Conservation (phyloP, 1,139 yeast genomes). For the Saccharomyces hybrid region DNA sequence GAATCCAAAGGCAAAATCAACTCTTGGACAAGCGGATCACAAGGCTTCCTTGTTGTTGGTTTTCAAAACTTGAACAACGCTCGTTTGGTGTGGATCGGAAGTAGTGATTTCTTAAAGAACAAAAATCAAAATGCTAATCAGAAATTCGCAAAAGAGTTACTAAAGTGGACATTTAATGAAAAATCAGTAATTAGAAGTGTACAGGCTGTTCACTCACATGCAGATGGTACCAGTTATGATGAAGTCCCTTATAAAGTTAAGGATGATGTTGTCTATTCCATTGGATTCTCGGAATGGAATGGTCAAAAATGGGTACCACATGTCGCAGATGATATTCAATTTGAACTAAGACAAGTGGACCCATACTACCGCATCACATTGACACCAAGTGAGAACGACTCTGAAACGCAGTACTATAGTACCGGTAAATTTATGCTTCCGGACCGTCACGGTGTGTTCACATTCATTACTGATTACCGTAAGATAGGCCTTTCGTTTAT, state of each 20-base stretch:
- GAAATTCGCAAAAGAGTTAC: constrained; percentile 41
- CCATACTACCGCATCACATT: constrained; percentile 83
- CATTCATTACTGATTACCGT: constrained; percentile 72
- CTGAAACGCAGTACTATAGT: constrained; percentile 35
- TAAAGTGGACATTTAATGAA: constrained; percentile 72
- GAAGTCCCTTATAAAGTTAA: constrained; percentile 58
- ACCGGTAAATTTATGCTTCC: constrained; percentile 64
- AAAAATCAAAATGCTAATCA: constrained; percentile 27
- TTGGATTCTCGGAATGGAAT: constrained; percentile 61
- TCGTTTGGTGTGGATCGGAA: constrained; percentile 77
- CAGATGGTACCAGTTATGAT: constrained; percentile 40
- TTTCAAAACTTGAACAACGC: constrained; percentile 78
- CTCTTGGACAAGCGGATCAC: constrained; percentile 78
- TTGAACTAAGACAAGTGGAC: constrained; percentile 85
- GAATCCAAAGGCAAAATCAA: constrained; percentile 32
- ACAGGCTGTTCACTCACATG: constrained; percentile 41
- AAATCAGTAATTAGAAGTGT: constrained; percentile 54
- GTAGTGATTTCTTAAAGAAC: constrained; percentile 44
- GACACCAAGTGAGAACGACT: constrained; percentile 31
- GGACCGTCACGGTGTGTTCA: constrained; percentile 95
- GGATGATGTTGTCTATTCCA: constrained; percentile 57
- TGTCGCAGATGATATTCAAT: constrained; percentile 53
- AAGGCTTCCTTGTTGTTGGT: constrained; percentile 70
- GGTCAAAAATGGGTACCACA: constrained; percentile 64
- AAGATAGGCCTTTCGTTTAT: constrained; percentile 69